Conservation (phyloP, 306 rosid genomes). For the Heteromeles arbutifolia region DNA sequence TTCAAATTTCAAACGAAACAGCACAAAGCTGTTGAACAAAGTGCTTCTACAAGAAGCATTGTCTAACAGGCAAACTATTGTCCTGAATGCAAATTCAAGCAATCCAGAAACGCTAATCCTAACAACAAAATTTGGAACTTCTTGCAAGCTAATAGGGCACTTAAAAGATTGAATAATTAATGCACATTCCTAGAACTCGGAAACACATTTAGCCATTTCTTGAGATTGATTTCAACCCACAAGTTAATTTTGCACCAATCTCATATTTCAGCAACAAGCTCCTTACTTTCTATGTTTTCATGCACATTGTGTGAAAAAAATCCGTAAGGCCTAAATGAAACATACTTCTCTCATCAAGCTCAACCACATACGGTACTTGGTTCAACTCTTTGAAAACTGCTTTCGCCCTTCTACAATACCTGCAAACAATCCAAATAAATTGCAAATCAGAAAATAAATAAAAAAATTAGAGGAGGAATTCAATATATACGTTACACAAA, state of each 20-base stretch:
- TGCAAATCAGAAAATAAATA: background rate
- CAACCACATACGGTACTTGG: slow-evolving; percentile 69
- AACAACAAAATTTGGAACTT: background rate
- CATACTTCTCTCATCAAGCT: slow-evolving; percentile 88
- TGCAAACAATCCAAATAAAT: slow-evolving; percentile 23
- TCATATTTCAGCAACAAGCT: background rate
- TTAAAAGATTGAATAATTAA: background rate
- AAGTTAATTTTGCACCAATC: background rate
- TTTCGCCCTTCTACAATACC: slow-evolving; percentile 85
- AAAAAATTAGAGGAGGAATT: background rate
- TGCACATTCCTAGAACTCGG: background rate
- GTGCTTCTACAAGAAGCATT: slow-evolving; percentile 1
- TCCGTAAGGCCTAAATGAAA: background rate
- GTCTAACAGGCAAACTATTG: background rate
- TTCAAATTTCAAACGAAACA: background rate
- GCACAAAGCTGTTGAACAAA: background rate
- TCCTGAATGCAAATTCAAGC: background rate
- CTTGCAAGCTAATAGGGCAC: background rate
- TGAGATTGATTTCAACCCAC: background rate
- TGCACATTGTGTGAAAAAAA: background rate
- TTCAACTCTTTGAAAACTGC: slow-evolving; percentile 72
- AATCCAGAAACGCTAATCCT: slow-evolving; percentile 1
- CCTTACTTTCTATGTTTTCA: background rate
- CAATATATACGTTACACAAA: background rate
- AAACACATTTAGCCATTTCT: background rate